Evolutionary conservation across 1,139 yeast species (phyloP).

Genomic region (Taphrina flavorubra): DNA sequence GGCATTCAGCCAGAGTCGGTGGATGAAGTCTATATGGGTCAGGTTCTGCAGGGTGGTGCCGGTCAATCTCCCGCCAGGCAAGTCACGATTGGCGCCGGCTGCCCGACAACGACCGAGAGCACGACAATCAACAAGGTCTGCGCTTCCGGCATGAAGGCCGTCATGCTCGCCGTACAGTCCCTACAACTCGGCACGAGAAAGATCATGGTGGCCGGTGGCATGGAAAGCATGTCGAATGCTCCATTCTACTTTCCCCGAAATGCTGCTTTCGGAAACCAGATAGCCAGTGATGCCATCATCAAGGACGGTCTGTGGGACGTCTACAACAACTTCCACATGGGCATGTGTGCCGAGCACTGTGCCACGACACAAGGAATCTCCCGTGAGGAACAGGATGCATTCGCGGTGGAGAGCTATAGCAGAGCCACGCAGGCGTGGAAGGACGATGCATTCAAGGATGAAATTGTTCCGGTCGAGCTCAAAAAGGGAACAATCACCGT

Average conservation of each 20-base stretch:
- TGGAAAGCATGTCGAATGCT: constrained; percentile 94
- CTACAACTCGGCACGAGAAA: constrained; percentile 88
- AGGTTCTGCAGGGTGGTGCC: constrained; percentile 87
- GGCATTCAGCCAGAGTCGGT: constrained; percentile 69
- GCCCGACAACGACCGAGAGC: constrained; percentile 76
- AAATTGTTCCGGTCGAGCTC: constrained; percentile 86
- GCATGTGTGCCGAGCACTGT: constrained; percentile 94
- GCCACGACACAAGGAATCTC: constrained; percentile 71
- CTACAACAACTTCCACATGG: constrained; percentile 86
- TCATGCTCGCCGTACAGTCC: constrained; percentile 87
- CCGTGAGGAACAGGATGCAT: constrained; percentile 79
- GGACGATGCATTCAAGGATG: constrained; percentile 77
- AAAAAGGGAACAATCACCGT: constrained; percentile 72
- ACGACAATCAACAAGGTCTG: constrained; percentile 95
- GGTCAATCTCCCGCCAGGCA: constrained; percentile 99
- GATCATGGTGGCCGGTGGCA: constrained; percentile 94
- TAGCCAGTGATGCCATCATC: constrained; percentile 82
- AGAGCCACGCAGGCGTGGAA: constrained; percentile 81
- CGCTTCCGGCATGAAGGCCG: constrained; percentile 94
- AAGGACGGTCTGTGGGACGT: constrained; percentile 93
- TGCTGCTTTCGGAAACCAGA: constrained; percentile 81
- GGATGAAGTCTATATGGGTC: constrained; percentile 91
- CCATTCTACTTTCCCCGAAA: constrained; percentile 90
- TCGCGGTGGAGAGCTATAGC: constrained; percentile 82
- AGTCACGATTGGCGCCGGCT: constrained; percentile 89